Evolutionary conservation across 495 filamentous ascomycete species (phyloP), one percentile per base, ranked within the genome.

Genomic region (Xylaria curta): DNA sequence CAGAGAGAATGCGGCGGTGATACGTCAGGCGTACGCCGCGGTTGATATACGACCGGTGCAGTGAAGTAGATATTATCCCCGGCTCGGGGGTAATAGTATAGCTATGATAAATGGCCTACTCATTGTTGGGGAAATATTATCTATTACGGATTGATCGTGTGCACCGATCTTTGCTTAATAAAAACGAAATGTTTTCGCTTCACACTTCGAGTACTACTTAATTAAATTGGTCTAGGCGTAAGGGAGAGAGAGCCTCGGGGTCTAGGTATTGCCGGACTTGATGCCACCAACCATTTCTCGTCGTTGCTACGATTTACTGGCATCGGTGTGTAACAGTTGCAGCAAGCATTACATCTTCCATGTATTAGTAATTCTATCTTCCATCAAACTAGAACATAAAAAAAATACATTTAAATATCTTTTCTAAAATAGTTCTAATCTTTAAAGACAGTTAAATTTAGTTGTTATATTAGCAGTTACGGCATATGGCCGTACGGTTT

Each of bases 1-100:
- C 40, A 60, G 69, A 68, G 54, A 76, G 47, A 76, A 78, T 31
- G n/a, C 47, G 15, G 54, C 44, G 1, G 31, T 76, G 47, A 64
- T 72, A 13, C 70, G 74, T 40, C 40, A 24, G 56, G 72, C 76
- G 68, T 76, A 78, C 42, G 64, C 70, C 13, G 72, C 70, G 15
- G 71, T 68, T 7, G 77, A 79, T 46, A 1, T 63, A n/a, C 44
- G 44, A 4, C 17, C 44, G 44, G 17, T 5, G 17, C 17, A 19
- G 42, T 47, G 44, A 47, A 19, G 44, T 47, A 19, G 44, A 47
- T 47, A 17, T 47, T 19, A 17, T 44, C 13, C 42, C 3, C 42
- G 42, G 42, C 42, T 44, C 42, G 19, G 46, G 5, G 46, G 4
- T n/a, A n/a, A 51, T 51, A n/a, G n/a, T 51, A 10, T n/a, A 7